Percentiles rank a stretch among this genome's conserved stretches.
These are phyloP conservation scores for Cladosporium sphaerospermum DNA, from an alignment of 2,329 filamentous ascomycete genomes.

Conservation along the genomic window DNA sequence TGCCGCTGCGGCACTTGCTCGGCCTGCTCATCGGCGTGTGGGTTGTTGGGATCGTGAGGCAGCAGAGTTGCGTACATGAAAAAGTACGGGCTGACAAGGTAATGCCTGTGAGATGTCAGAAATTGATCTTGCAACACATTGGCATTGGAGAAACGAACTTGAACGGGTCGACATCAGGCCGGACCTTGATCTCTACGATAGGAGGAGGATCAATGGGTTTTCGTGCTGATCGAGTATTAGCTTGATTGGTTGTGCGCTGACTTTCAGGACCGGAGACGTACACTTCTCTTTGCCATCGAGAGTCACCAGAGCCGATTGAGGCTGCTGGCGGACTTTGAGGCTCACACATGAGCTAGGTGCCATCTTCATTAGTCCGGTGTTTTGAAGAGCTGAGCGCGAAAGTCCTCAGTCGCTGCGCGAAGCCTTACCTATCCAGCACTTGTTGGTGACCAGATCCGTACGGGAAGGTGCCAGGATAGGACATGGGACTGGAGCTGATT, in stretches of 20 bases:
- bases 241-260: neutral
- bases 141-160: conserved; percentile 1
- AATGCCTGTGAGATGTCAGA: conserved; percentile 41
- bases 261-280: conserved; percentile 30
- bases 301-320: conserved; percentile 60
- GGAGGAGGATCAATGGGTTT: conserved; percentile 87
- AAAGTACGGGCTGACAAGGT: conserved; percentile 58
- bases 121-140: neutral
- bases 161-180: conserved; percentile 37
- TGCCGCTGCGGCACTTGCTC: conserved; percentile 2
- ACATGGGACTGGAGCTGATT: conserved; percentile 10
- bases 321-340: conserved; percentile 60
- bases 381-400: neutral
- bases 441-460: conserved; percentile 14
- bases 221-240: conserved; percentile 49
- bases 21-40: conserved; percentile 18
- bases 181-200: conserved; percentile 64
- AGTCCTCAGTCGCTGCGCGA: conserved; percentile 7
- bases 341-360: conserved; percentile 33
- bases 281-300: conserved; percentile 67
- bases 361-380: conserved; percentile 12
- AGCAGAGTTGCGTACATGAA: conserved; percentile 56
- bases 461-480: conserved; percentile 12
- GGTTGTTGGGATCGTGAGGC: conserved; percentile 7
- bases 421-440: conserved; percentile 13